Conservation (phyloP, 1,139 yeast genomes). For the Candida smagusa region DNA sequence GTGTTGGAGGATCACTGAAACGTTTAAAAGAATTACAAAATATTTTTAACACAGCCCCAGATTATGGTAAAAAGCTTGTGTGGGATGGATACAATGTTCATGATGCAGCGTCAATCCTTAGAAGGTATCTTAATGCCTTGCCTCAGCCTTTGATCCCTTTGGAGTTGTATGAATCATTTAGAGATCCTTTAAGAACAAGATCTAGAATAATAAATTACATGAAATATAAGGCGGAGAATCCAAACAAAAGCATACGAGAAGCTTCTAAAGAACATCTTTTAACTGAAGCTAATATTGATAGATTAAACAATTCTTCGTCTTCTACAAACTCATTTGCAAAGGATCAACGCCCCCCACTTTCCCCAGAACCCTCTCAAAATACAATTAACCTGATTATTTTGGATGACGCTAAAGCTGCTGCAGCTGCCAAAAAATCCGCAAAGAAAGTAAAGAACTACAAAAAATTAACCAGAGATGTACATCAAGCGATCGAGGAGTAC, state of each 20-base stretch:
- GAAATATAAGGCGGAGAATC: slow-evolving; percentile 50
- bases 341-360: slow-evolving; percentile 1
- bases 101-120: slow-evolving; percentile 88
- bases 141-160: slow-evolving; percentile 93
- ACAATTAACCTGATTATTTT: neutral
- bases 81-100: slow-evolving; percentile 98
- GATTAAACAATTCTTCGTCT: slow-evolving; percentile 17
- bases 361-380: slow-evolving; percentile 4
- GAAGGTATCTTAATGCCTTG: slow-evolving; percentile 81
- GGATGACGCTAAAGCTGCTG: slow-evolving; percentile 11
- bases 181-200: slow-evolving; percentile 69
- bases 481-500: slow-evolving; percentile 68
- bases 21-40: slow-evolving; percentile 83
- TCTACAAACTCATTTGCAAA: slow-evolving; percentile 7
- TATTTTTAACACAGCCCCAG: slow-evolving; percentile 82
- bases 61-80: slow-evolving; percentile 77
- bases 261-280: slow-evolving; percentile 20
- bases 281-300: slow-evolving; percentile 31
- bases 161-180: slow-evolving; percentile 69
- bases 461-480: slow-evolving; percentile 56
- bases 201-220: slow-evolving; percentile 61
- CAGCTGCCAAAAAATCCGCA: slow-evolving; percentile 16
- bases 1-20: slow-evolving; percentile 90
- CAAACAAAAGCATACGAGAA: slow-evolving; percentile 20
- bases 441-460: slow-evolving; percentile 28